Evolutionary conservation across 352 stramenopile species (phyloP).

Genomic region (Plasmopara halstedii): DNA sequence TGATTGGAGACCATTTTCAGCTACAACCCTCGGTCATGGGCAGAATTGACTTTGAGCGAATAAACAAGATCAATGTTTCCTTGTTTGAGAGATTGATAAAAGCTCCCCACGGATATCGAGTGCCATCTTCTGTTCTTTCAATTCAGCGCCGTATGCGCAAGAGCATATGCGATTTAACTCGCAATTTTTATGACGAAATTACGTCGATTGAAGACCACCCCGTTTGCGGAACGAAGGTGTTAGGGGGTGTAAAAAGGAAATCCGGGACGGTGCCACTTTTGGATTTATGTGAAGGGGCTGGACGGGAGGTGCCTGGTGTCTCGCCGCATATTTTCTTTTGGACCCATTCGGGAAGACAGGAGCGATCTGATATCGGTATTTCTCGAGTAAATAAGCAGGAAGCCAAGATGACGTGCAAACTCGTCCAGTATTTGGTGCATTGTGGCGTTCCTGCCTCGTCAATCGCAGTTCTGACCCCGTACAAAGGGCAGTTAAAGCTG

Average conservation of each 20-base stretch:
- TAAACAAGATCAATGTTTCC: constrained; percentile 86
- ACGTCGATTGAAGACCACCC: constrained; percentile 76
- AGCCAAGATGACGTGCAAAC: constrained; percentile 66
- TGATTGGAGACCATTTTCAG: constrained; percentile 87
- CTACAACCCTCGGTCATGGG: constrained; percentile 79
- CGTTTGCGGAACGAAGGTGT: constrained; percentile 47
- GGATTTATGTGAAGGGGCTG: constrained; percentile 29
- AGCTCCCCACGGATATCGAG: constrained; percentile 44
- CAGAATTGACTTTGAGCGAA: constrained; percentile 73
- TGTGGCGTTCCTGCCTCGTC: constrained; percentile 63
- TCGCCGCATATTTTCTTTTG: constrained; percentile 79
- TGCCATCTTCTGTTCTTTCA: constrained; percentile 74
- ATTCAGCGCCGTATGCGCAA: constrained; percentile 85
- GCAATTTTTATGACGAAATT: constrained; percentile 74
- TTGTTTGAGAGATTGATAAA: constrained; percentile 87
- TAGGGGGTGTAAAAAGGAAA: constrained; percentile 14
- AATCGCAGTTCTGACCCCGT: constrained; percentile 85
- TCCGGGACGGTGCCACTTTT: constrained; percentile 6
- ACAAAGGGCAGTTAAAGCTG: constrained; percentile 84
- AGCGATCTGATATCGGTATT: constrained; percentile 58
- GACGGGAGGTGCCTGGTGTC: constrained; percentile 74
- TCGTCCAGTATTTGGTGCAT: constrained; percentile 69
- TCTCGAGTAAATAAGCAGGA: constrained; percentile 69
- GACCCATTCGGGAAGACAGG: constrained; percentile 59
- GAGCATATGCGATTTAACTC: constrained; percentile 82